Conservation (phyloP, 495 filamentous ascomycete species). For the Neurospora sp. region DNA sequence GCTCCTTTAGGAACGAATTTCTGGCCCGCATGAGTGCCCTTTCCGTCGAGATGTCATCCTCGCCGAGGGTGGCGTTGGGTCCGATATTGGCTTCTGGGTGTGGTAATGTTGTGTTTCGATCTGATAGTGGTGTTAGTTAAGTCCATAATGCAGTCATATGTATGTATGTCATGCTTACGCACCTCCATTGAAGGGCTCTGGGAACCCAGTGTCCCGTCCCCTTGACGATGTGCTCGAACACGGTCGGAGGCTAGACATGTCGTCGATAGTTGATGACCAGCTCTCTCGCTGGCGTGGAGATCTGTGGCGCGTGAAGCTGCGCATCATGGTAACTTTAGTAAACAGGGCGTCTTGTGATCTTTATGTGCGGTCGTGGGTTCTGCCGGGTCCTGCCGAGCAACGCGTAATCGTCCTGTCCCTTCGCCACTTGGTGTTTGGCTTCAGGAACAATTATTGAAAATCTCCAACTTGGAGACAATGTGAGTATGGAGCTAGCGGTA, state of each 20-base stretch:
- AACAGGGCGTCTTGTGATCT: background rate
- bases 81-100: conserved; percentile 26
- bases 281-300: conserved; percentile 9
- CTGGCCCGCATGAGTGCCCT: conserved; percentile 17
- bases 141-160: background rate
- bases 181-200: conserved; percentile 24
- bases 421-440: background rate
- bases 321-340: conserved; percentile 13
- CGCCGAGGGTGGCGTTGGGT: conserved; percentile 23
- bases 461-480: background rate
- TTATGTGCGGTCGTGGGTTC: background rate
- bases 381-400: background rate
- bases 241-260: conserved; percentile 10
- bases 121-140: conserved; percentile 6
- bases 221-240: conserved; percentile 15
- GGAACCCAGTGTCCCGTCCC: conserved; percentile 26
- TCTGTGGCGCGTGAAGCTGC: conserved; percentile 14
- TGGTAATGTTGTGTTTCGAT: conserved; percentile 24
- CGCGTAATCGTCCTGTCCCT: background rate
- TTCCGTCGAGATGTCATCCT: conserved; percentile 19
- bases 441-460: background rate
- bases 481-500: background rate
- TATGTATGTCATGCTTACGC: background rate
- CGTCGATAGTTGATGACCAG: conserved; percentile 5
- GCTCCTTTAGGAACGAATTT: conserved; percentile 12